Evolutionary conservation across 2,329 filamentous ascomycete genomes (phyloP), one percentile per base, ranked within the genome.

Genomic region (Malbranchea zuffiana): DNA sequence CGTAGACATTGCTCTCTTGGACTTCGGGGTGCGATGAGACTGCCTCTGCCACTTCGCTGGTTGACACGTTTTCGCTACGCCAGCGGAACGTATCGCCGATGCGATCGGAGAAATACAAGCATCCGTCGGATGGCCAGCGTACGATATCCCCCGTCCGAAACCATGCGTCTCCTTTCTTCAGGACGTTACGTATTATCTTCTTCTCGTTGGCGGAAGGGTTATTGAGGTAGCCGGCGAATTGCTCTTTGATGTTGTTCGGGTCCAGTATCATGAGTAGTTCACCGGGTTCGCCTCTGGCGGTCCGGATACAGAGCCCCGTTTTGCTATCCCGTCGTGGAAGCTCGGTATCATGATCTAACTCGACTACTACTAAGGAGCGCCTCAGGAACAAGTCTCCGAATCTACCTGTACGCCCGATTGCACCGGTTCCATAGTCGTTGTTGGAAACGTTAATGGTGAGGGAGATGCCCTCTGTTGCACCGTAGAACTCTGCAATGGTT

Each of bases 61-160:
- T 87, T 3, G 80, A 84, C 1, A 88, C 81, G 49, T 88, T 88
- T 58, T 88, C 82, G 34, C 77, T 78, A 63, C 90, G 70, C 69
- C 69, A 72, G 6, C 69, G 56, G 52, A 67, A 72, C 0, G 69
- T 72, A 44, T 72, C 69, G 7, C 69, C 69, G 33, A 71, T 57
- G 3, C 69, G 60, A 45, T 94, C 86, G 39, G 78, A 75, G 62
- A 94, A 94, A 64, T 71, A 90, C 55, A 78, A 72, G 2, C 78
- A 67, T 4, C 84, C 83, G 40, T 90, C 77, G 1, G 44, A 41
- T 45, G 86, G 80, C 62, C 71, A 73, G n/a, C 77, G 69, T 20
- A 90, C 62, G 12, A 90, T 69, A 50, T 94, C 86, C n/a, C 86
- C 86, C 0, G 82, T 80, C 16, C 84, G 75, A 66, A 86, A 92